Evolutionary conservation across 2,329 filamentous ascomycete species (phyloP).

Genomic region (Hypocrella siamensis): DNA sequence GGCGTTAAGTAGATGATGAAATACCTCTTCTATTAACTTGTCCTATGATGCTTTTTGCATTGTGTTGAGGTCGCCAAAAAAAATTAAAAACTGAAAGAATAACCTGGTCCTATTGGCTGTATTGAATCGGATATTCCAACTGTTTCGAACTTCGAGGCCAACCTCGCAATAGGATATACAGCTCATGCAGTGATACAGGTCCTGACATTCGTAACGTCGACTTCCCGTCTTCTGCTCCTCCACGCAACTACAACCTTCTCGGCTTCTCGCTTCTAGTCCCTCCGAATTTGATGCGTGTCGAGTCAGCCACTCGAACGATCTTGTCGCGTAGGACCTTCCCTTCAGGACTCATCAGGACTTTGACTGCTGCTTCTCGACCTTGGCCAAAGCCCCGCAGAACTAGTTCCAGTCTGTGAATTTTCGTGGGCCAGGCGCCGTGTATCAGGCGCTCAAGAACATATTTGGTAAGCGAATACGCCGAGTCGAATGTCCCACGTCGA

Average conservation of each 20-base stretch:
- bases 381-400: slow-evolving; percentile 71
- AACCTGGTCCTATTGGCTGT: too few species aligned
- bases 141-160: too few species aligned
- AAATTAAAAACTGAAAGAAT: too few species aligned
- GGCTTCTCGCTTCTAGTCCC: slow-evolving; percentile 74
- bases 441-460: slow-evolving; percentile 75
- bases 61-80: too few species aligned
- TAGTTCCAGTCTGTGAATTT: slow-evolving; percentile 66
- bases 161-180: too few species aligned
- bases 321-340: slow-evolving; percentile 59
- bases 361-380: slow-evolving; percentile 77
- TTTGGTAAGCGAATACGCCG: slow-evolving; percentile 76
- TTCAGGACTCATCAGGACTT: slow-evolving; percentile 76
- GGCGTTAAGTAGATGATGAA: slow-evolving; percentile 3
- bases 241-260: slow-evolving; percentile 47
- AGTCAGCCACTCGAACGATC: slow-evolving; percentile 69
- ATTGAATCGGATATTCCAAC: too few species aligned
- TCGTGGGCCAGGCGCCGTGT: slow-evolving; percentile 60
- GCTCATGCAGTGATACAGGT: slow-evolving; percentile 16
- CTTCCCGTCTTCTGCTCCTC: neutral
- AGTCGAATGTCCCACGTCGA: slow-evolving; percentile 70
- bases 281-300: slow-evolving; percentile 87
- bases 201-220: too few species aligned
- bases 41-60: too few species aligned
- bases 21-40: slow-evolving; percentile 7